Conservation (phyloP, 495 filamentous ascomycete species). For the Mytilinidion resinicola region DNA sequence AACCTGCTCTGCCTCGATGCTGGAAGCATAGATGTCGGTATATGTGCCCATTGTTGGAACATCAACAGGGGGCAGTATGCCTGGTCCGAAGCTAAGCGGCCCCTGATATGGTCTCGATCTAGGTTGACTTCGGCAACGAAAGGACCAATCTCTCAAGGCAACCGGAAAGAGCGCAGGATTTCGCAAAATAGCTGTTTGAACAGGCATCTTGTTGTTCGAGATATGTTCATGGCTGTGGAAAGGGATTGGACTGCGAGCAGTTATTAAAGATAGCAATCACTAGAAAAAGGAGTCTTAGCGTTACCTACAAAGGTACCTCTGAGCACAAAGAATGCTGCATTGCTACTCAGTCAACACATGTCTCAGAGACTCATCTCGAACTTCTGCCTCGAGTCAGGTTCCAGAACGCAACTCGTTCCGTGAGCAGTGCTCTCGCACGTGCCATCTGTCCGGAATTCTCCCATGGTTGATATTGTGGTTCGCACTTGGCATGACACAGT, state of each 20-base stretch:
- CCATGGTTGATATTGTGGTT: too few relatives aligned
- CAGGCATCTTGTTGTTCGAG: constrained; percentile 33
- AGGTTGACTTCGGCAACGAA: constrained; percentile 1
- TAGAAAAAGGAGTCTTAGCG: too few relatives aligned
- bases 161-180: constrained; percentile 1
- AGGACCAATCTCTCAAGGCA: not conserved
- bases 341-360: too few relatives aligned
- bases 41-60: constrained; percentile 45
- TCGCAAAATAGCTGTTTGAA: constrained; percentile 17
- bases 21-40: constrained; percentile 37
- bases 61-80: constrained; percentile 26
- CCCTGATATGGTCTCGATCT: constrained; percentile 31
- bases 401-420: too few relatives aligned
- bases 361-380: too few relatives aligned
- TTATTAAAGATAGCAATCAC: too few relatives aligned
- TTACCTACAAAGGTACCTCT: too few relatives aligned
- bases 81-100: constrained; percentile 35
- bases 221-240: constrained; percentile 52
- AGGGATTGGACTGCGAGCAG: constrained; percentile 50
- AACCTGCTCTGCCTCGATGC: constrained; percentile 20
- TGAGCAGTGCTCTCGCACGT: too few relatives aligned
- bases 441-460: too few relatives aligned
- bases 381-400: too few relatives aligned
- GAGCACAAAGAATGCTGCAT: too few relatives aligned
- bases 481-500: too few relatives aligned